Percentiles rank a stretch among this genome's conserved stretches.
phyloP scores from a whole-genome alignment of 1,139 yeast species.

The Debaryomyces sp. region DNA sequence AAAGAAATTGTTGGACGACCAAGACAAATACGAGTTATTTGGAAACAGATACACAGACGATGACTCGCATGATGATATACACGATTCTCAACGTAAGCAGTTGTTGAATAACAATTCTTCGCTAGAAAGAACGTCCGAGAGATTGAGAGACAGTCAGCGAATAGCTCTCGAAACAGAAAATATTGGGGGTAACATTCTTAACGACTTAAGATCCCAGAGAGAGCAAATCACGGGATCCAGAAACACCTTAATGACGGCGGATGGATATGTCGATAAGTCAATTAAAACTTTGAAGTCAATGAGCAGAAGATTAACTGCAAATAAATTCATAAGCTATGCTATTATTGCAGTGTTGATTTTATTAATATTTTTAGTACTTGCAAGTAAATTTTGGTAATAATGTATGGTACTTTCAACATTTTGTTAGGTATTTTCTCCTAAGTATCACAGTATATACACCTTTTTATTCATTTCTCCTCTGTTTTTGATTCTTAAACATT shows the following conservation, averaged over 20 bases:
- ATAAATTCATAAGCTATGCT: constrained; percentile 91
- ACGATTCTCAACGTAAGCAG: constrained; percentile 78
- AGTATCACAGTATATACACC: background rate
- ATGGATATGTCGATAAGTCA: constrained; percentile 88
- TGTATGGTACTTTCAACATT: background rate
- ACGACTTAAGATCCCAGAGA: constrained; percentile 88
- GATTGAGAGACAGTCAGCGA: constrained; percentile 85
- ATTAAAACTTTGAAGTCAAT: constrained; percentile 84
- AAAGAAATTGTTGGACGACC: constrained; percentile 56
- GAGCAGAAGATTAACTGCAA: constrained; percentile 96
- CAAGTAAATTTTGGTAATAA: constrained; percentile 73
- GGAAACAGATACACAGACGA: constrained; percentile 52
- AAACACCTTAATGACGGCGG: constrained; percentile 85
- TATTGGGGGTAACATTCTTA: constrained; percentile 88
- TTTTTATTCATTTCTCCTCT: background rate
- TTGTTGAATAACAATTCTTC: constrained; percentile 78
- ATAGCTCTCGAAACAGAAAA: constrained; percentile 91
- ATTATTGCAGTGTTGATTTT: constrained; percentile 87
- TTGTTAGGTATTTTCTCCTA: background rate
- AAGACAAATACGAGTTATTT: constrained; percentile 67
- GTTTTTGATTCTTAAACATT: background rate
- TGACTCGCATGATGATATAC: constrained; percentile 37
- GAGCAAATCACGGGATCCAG: constrained; percentile 89
- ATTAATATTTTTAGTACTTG: constrained; percentile 81
- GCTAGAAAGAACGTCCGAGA: constrained; percentile 79